phyloP scores from a whole-genome alignment of 257 asterid genomes.

The Nicotiana benthamiana region DNA sequence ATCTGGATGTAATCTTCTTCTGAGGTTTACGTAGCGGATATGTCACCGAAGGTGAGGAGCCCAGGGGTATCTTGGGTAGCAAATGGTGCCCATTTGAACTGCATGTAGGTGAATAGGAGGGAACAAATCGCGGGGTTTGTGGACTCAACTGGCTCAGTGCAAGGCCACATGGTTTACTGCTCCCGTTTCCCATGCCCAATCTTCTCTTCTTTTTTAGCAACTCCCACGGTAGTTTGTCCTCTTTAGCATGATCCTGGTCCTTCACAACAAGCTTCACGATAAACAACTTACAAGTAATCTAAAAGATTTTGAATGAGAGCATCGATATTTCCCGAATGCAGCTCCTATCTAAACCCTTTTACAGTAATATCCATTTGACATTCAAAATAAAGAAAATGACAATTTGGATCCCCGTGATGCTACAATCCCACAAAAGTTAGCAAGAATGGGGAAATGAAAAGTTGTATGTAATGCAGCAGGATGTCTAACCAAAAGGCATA shows the following conservation, averaged over 20 bases:
- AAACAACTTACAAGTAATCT: neutral
- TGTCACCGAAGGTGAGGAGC: constrained; percentile 45
- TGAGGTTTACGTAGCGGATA: constrained; percentile 1
- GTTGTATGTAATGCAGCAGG: neutral
- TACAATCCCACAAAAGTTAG: neutral
- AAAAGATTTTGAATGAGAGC: neutral
- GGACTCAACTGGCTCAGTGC: constrained; percentile 20
- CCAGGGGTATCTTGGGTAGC: constrained; percentile 24
- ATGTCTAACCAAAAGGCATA: no score
- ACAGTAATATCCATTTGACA: neutral
- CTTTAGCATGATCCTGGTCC: constrained; percentile 40
- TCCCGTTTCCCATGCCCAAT: constrained; percentile 24
- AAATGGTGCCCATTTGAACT: neutral
- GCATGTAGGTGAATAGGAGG: constrained; percentile 6
- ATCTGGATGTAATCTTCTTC: constrained; percentile 27
- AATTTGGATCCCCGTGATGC: neutral
- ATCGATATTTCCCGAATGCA: neutral
- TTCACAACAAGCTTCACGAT: constrained; percentile 13
- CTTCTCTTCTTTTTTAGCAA: constrained; percentile 52
- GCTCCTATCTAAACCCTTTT: neutral
- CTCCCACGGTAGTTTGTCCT: constrained; percentile 48
- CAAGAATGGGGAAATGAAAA: neutral
- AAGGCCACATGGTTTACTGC: constrained; percentile 23
- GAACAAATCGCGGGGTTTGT: constrained; percentile 19
- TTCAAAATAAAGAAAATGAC: neutral